These are phyloP conservation scores for Raddia guianensis DNA, from an alignment of 176 grass and related monocot species.

Conservation along the genomic window DNA sequence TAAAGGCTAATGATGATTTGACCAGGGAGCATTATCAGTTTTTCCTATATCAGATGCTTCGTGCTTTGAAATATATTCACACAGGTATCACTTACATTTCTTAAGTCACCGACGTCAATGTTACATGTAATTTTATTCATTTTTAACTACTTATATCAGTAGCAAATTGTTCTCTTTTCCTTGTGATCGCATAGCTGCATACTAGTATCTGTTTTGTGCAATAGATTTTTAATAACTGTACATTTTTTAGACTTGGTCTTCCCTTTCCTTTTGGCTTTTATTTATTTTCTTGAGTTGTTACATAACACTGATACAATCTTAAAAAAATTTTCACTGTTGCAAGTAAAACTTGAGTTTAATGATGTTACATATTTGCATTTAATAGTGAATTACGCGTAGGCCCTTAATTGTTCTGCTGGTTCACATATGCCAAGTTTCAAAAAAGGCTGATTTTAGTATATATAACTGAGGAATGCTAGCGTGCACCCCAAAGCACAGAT, in stretches of 20 bases:
- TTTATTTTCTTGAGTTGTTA: conserved; percentile 15
- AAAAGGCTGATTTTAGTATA: no score
- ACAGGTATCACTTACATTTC: conserved; percentile 33
- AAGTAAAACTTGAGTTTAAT: not conserved
- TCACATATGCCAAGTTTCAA: no score
- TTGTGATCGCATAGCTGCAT: not conserved
- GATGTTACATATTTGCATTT: not conserved
- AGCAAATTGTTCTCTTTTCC: not conserved
- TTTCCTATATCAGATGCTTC: conserved; percentile 53
- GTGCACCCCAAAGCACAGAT: no score
- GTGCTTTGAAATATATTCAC: conserved; percentile 52
- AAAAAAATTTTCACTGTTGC: not conserved
- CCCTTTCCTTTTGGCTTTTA: not conserved
- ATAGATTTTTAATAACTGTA: not conserved
- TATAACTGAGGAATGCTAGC: no score
- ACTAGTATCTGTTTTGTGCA: conserved; percentile 15
- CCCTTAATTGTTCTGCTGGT: no score
- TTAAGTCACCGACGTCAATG: not conserved
- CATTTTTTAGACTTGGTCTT: not conserved
- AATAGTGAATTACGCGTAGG: no score
- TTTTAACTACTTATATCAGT: not conserved
- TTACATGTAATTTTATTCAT: conserved; percentile 11
- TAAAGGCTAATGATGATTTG: conserved; percentile 56
- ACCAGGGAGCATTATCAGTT: conserved; percentile 53
- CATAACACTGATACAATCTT: not conserved